These are phyloP conservation scores for Podaxis sp. DNA, from an alignment of 768 basidiomycete species.

Conservation along the genomic window DNA sequence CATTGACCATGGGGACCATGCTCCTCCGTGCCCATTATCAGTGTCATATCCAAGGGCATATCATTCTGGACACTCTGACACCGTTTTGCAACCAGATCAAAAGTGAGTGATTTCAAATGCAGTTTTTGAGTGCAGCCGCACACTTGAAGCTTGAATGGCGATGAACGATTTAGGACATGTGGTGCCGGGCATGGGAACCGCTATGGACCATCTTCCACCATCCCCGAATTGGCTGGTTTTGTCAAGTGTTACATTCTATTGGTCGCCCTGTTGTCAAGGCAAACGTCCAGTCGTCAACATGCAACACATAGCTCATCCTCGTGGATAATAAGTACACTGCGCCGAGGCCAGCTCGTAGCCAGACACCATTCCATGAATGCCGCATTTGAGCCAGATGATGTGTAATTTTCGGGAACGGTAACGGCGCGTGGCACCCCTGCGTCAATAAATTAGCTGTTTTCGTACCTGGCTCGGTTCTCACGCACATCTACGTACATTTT, in stretches of 20 bases:
- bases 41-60: too few relatives aligned
- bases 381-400: neutral
- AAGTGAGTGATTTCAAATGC: too few relatives aligned
- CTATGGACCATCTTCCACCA: neutral
- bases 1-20: too few relatives aligned
- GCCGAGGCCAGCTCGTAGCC: neutral
- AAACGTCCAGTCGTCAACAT: neutral
- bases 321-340: neutral
- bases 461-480: constrained; percentile 2
- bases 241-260: neutral
- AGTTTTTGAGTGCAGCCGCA: too few relatives aligned
- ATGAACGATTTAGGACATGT: neutral
- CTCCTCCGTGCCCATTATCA: too few relatives aligned
- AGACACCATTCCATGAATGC: constrained; percentile 1
- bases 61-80: too few relatives aligned
- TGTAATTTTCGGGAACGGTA: neutral
- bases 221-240: neutral
- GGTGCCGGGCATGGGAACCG: neutral
- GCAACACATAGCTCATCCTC: neutral
- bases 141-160: too few relatives aligned
- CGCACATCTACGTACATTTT: neutral
- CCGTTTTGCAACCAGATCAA: too few relatives aligned
- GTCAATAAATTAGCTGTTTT: neutral
- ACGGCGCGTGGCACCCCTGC: neutral
- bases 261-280: constrained; percentile 6